A percentile compares a stretch with the other conserved stretches of the same genome.
Evolutionary conservation across 2,329 filamentous ascomycete genomes (phyloP).

Genomic region (Fusarium torulosum): DNA sequence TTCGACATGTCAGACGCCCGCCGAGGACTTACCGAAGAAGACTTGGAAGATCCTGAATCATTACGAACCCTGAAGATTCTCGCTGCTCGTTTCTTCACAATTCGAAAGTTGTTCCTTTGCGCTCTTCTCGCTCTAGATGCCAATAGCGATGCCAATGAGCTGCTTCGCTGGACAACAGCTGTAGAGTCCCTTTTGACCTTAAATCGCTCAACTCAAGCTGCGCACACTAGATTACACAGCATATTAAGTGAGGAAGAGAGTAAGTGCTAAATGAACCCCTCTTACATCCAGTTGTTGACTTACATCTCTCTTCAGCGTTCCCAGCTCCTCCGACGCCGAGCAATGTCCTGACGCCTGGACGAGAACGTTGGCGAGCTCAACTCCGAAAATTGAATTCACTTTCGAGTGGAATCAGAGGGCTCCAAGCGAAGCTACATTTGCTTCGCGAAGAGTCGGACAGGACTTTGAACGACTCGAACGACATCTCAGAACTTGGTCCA

Average conservation of each 20-base stretch:
- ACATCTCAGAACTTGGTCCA: slow-evolving; percentile 80
- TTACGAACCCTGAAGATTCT: slow-evolving; percentile 84
- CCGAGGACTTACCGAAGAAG: slow-evolving; percentile 72
- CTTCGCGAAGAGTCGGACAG: slow-evolving; percentile 89
- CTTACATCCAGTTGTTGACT: slow-evolving; percentile 18
- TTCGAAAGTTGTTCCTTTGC: slow-evolving; percentile 88
- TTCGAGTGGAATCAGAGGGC: slow-evolving; percentile 87
- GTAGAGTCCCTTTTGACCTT: slow-evolving; percentile 79
- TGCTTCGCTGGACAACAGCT: slow-evolving; percentile 81
- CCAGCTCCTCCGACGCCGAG: slow-evolving; percentile 68
- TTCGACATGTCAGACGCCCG: slow-evolving; percentile 79
- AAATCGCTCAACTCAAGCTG: slow-evolving; percentile 70
- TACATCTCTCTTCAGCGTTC: slow-evolving; percentile 58
- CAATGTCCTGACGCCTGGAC: slow-evolving; percentile 74
- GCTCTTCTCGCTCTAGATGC: slow-evolving; percentile 90
- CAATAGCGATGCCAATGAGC: slow-evolving; percentile 80
- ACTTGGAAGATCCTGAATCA: slow-evolving; percentile 82
- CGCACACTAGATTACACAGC: slow-evolving; percentile 73
- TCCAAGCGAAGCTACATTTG: slow-evolving; percentile 95
- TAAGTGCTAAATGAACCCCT: slow-evolving; percentile 57
- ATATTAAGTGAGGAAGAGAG: slow-evolving; percentile 85
- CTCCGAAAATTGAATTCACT: slow-evolving; percentile 89
- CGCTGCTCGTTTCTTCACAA: slow-evolving; percentile 81
- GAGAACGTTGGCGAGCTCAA: slow-evolving; percentile 87
- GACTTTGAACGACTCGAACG: slow-evolving; percentile 78